phyloP scores from a whole-genome alignment of 768 basidiomycete genomes.

The Psilocybe azurescens region DNA sequence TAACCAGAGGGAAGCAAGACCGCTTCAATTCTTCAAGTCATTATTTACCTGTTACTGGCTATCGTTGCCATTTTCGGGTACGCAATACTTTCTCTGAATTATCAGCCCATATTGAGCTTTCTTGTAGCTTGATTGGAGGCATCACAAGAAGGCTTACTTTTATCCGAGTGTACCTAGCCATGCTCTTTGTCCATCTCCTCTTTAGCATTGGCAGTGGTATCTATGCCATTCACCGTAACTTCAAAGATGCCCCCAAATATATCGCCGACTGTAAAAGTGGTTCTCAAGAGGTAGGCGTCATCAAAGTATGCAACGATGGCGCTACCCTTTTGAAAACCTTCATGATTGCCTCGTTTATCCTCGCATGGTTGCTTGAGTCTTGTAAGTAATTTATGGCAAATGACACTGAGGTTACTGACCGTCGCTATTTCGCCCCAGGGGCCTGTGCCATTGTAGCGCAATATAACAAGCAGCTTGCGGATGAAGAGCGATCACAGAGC shows the following conservation, averaged over 20 bases:
- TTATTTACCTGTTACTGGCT: conserved; percentile 46
- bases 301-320: conserved; percentile 43
- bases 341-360: conserved; percentile 45
- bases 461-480: conserved; percentile 49
- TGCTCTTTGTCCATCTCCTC: conserved; percentile 46
- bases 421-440: conserved; percentile 35
- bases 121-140: conserved; percentile 47
- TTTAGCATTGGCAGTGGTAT: conserved; percentile 50
- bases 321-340: conserved; percentile 46
- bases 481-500: conserved; percentile 43
- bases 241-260: conserved; percentile 44
- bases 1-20: conserved; percentile 41
- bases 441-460: conserved; percentile 51
- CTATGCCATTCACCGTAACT: conserved; percentile 48
- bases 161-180: conserved; percentile 47
- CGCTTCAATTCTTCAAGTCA: conserved; percentile 45
- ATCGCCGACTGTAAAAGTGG: conserved; percentile 42
- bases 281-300: conserved; percentile 31
- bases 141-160: conserved; percentile 43
- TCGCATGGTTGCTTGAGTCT: conserved; percentile 53
- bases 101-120: neutral
- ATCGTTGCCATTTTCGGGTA: conserved; percentile 52
- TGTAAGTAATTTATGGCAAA: conserved; percentile 38
- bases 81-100: conserved; percentile 9
- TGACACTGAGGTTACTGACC: neutral